phyloP scores from a whole-genome alignment of 176 grass and related monocot species.

The Cenchrus fungigraminus region DNA sequence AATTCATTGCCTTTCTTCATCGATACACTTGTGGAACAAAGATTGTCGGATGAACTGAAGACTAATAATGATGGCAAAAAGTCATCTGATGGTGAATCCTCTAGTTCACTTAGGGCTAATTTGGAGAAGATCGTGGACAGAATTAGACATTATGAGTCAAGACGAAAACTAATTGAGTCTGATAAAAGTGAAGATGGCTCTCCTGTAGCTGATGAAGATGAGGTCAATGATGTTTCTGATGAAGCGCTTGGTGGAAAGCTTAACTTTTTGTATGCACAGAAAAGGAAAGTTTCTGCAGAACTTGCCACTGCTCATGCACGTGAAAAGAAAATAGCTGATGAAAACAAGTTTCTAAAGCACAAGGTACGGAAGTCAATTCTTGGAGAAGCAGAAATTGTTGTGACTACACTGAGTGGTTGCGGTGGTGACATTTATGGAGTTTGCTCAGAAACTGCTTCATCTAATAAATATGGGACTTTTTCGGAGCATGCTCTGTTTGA shows the following conservation, averaged over 20 bases:
- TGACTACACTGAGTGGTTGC: constrained; percentile 92
- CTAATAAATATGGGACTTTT: constrained; percentile 74
- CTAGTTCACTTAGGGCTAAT: constrained; percentile 72
- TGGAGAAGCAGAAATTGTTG: constrained; percentile 89
- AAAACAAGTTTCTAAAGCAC: constrained; percentile 75
- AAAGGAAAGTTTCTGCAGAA: constrained; percentile 77
- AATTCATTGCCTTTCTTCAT: constrained; percentile 89
- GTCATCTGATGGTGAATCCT: constrained; percentile 62
- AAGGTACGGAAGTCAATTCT: constrained; percentile 93
- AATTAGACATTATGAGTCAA: constrained; percentile 87
- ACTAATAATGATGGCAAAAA: constrained; percentile 51
- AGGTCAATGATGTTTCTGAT: constrained; percentile 73
- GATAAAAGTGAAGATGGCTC: constrained; percentile 49
- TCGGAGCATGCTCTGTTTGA: constrained; percentile 92
- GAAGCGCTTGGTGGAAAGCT: constrained; percentile 77
- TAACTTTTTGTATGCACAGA: constrained; percentile 83
- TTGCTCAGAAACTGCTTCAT: constrained; percentile 80
- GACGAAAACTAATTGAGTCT: constrained; percentile 65
- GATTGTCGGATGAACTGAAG: constrained; percentile 69
- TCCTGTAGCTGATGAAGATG: constrained; percentile 43
- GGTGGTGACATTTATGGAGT: constrained; percentile 93
- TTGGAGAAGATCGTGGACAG: constrained; percentile 88
- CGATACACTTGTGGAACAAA: constrained; percentile 92
- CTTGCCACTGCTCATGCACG: constrained; percentile 76
- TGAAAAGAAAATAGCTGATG: constrained; percentile 84